phyloP scores from a whole-genome alignment of 352 stramenopile genomes.

The Discostella stelligera region DNA sequence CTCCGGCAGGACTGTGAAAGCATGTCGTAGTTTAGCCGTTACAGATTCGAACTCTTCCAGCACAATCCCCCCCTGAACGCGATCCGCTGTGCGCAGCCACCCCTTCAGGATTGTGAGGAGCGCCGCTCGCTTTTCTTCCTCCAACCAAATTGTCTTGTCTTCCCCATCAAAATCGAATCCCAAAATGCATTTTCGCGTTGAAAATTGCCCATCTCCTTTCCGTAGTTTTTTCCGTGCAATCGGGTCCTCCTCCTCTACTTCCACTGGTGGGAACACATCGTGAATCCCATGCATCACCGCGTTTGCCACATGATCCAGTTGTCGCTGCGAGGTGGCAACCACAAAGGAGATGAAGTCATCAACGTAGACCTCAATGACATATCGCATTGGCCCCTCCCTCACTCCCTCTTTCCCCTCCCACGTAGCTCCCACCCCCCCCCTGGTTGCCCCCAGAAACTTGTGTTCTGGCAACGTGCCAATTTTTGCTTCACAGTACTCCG shows the following conservation, averaged over 20 bases:
- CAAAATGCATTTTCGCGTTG: not conserved
- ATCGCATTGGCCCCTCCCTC: too few relatives aligned
- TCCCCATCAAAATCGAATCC: not conserved
- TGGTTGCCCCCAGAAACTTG: constrained; percentile 15
- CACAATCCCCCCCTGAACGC: too few relatives aligned
- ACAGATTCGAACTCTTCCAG: not conserved
- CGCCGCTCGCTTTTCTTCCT: not conserved
- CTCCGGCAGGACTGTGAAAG: constrained; percentile 4
- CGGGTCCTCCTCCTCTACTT: too few relatives aligned
- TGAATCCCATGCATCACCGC: too few relatives aligned
- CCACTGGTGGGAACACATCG: too few relatives aligned
- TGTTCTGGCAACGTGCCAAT: not conserved
- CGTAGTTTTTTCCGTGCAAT: too few relatives aligned
- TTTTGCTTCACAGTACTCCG: not conserved
- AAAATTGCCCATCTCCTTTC: not conserved
- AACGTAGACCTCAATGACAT: constrained; percentile 7
- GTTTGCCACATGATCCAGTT: too few relatives aligned
- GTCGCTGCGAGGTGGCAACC: too few relatives aligned
- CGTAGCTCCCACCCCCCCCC: not conserved
- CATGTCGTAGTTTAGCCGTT: constrained; percentile 4
- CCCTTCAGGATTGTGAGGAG: too few relatives aligned
- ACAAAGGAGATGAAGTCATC: constrained; percentile 16
- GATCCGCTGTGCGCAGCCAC: too few relatives aligned
- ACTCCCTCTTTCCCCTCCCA: too few relatives aligned
- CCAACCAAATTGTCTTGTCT: not conserved